phyloP scores from a whole-genome alignment of 306 rosid genomes.

The Sindora glabra region DNA sequence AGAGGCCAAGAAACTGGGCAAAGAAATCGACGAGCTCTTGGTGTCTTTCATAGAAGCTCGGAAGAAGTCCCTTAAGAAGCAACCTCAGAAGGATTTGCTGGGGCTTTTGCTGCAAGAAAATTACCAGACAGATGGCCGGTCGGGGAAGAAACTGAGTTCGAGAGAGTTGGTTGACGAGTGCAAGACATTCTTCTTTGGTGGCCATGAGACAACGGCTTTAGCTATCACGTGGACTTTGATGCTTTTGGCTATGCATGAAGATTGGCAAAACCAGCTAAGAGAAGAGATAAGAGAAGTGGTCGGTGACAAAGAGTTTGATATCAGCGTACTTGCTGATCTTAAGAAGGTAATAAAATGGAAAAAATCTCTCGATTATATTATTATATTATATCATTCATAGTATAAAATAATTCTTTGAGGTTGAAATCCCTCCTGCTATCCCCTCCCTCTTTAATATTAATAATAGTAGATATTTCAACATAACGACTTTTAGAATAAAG shows the following conservation, averaged over 20 bases:
- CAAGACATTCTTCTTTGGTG: constrained; percentile 85
- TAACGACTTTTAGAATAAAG: too few relatives aligned
- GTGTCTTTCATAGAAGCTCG: constrained; percentile 26
- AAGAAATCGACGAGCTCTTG: constrained; percentile 50
- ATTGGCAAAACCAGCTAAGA: constrained; percentile 73
- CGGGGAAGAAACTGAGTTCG: constrained; percentile 26
- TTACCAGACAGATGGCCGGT: constrained; percentile 10
- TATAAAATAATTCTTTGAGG: too few relatives aligned
- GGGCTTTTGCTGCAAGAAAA: constrained; percentile 49
- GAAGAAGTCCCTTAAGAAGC: not conserved
- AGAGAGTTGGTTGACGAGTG: constrained; percentile 69
- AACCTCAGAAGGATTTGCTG: constrained; percentile 37
- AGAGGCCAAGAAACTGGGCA: constrained; percentile 54
- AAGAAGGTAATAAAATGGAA: constrained; percentile 86
- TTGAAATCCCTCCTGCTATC: too few relatives aligned
- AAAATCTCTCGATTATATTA: too few relatives aligned
- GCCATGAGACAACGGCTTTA: constrained; percentile 89
- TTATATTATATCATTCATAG: too few relatives aligned
- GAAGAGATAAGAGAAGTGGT: constrained; percentile 61
- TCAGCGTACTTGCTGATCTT: constrained; percentile 38
- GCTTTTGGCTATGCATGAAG: constrained; percentile 54
- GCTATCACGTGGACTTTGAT: constrained; percentile 82
- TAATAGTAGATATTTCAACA: too few relatives aligned
- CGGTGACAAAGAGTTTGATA: constrained; percentile 38
- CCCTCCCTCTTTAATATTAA: too few relatives aligned